phyloP scores from a whole-genome alignment of 768 basidiomycete genomes.

The Mycena chlorophos region DNA sequence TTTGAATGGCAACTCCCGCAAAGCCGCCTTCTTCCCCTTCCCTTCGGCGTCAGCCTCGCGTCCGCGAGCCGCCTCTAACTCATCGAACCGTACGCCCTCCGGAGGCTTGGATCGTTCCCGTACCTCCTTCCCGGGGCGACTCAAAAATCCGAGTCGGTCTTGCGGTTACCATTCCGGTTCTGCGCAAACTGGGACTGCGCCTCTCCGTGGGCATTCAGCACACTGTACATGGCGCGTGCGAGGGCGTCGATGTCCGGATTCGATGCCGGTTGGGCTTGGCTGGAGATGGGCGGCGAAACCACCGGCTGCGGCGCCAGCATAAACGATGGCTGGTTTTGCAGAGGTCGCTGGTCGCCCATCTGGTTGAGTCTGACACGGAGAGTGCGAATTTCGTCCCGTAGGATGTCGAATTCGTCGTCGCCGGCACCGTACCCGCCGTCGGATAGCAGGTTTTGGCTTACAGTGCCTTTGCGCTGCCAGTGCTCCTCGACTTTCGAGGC shows the following conservation, averaged over 20 bases:
- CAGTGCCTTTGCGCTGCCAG: constrained; percentile 8
- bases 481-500: constrained; percentile 7
- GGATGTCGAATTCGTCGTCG: constrained; percentile 12
- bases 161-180: background rate
- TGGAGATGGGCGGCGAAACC: background rate
- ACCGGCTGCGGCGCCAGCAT: background rate
- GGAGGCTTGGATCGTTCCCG: background rate
- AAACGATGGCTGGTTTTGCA: background rate
- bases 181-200: background rate
- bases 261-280: background rate
- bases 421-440: background rate
- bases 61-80: no score
- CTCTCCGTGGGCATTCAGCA: background rate
- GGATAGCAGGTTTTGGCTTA: constrained; percentile 6
- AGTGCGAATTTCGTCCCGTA: background rate
- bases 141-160: background rate
- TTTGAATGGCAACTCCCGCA: background rate
- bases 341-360: background rate
- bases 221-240: background rate
- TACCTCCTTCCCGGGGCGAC: background rate
- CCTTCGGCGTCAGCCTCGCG: background rate
- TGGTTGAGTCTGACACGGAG: background rate
- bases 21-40: background rate
- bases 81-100: background rate
- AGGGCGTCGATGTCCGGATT: background rate